Evolutionary conservation across 768 basidiomycete genomes (phyloP).

Genomic region (Phylloporus scabripes): DNA sequence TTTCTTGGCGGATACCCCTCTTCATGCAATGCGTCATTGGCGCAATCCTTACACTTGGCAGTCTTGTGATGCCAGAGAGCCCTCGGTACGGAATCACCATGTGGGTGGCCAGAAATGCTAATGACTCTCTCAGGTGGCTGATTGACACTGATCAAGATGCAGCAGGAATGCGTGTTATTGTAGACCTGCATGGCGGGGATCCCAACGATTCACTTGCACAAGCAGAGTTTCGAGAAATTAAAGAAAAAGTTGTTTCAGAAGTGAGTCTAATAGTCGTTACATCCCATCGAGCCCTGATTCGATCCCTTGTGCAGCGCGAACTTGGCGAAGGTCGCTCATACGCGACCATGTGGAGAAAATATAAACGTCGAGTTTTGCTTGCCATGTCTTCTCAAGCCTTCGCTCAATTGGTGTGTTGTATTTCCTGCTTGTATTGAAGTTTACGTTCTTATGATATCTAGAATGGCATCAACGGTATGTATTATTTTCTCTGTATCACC

Average conservation of each 20-base stretch:
- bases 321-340: conserved; percentile 76
- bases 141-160: conserved; percentile 81
- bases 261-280: conserved; percentile 32
- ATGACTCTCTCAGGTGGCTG: conserved; percentile 57
- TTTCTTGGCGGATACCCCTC: conserved; percentile 89
- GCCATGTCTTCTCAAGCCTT: conserved; percentile 96
- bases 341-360: conserved; percentile 76
- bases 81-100: conserved; percentile 51
- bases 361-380: conserved; percentile 81
- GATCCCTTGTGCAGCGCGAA: conserved; percentile 49
- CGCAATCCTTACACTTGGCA: conserved; percentile 68
- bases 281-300: not conserved
- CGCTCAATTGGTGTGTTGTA: conserved; percentile 74
- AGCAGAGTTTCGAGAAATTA: conserved; percentile 88
- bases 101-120: not conserved
- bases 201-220: conserved; percentile 59
- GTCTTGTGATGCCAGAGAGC: conserved; percentile 83
- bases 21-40: conserved; percentile 88
- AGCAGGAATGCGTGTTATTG: conserved; percentile 81
- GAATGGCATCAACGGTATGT: conserved; percentile 91
- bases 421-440: not conserved
- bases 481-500: conserved; percentile 1
- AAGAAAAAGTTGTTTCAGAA: conserved; percentile 68
- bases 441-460: conserved; percentile 26
- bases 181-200: conserved; percentile 84